These are phyloP conservation scores for Beauveria asiatica DNA, from an alignment of 2,329 filamentous ascomycete genomes.

Conservation along the genomic window DNA sequence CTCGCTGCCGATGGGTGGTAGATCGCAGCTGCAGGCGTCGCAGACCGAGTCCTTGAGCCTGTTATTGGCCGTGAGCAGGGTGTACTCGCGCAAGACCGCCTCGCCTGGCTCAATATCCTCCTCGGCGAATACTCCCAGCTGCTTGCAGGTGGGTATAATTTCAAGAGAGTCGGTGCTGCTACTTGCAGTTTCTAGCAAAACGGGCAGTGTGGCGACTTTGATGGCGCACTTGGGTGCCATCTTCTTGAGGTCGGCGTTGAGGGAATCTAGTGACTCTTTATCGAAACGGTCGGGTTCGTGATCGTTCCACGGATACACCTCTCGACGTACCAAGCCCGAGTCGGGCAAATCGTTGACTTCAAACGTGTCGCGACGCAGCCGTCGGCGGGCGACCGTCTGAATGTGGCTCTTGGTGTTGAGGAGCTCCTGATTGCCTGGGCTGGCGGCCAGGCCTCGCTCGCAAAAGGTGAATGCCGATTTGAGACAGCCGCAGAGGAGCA, in stretches of 20 bases:
- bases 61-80: conserved; percentile 81
- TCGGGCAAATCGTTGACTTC: conserved; percentile 55
- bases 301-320: conserved; percentile 62
- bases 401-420: conserved; percentile 46
- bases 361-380: conserved; percentile 37
- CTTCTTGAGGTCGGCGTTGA: conserved; percentile 61
- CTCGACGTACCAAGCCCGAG: conserved; percentile 58
- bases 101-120: conserved; percentile 71
- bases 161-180: conserved; percentile 38
- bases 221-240: conserved; percentile 80
- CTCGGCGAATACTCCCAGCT: conserved; percentile 85
- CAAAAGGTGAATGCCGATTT: conserved; percentile 60
- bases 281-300: conserved; percentile 64
- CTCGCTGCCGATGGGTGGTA: conserved; percentile 50
- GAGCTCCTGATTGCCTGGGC: conserved; percentile 48
- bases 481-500: conserved; percentile 58
- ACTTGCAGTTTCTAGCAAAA: conserved; percentile 52
- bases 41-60: conserved; percentile 79
- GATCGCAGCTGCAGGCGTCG: conserved; percentile 73
- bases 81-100: conserved; percentile 70
- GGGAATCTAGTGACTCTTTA: conserved; percentile 55
- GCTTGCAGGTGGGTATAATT: conserved; percentile 54
- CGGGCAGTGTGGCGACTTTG: conserved; percentile 64
- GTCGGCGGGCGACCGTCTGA: conserved; percentile 40
- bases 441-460: conserved; percentile 48